Base-by-base conservation (phyloP, 495 filamentous ascomycete species). In the Xylaria acuta region DNA sequence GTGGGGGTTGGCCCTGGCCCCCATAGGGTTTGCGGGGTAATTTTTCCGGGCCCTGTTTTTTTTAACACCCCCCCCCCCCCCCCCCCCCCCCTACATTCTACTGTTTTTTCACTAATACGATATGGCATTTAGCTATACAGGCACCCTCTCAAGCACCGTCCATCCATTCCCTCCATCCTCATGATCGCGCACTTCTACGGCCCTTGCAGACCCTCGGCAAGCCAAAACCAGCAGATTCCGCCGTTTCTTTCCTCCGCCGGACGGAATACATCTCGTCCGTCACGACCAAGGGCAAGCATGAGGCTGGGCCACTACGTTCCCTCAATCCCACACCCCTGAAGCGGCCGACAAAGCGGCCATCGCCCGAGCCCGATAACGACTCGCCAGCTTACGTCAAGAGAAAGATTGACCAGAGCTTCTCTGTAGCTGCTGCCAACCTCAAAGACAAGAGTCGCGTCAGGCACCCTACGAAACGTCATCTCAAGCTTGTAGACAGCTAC, bases 221-320 rank as follows among this genome's bases (percentile, higher is more conserved):
- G 80, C 91, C 93, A 2, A 86, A 88, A 73, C 76, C 82, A 56
- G 78, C 83, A 40, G 90, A 90, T 20, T 87, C 92, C 3, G 88
- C 88, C 62, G 92, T 97, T 64, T 97, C 94, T 74, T 98, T 99
- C 88, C 89, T 99, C 67, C 92, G 96, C 45, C 91, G 95, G 58
- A 98, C 97, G 18, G 97, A 99, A 79, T 98, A 98, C 79, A 97
- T 97, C 70, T 94, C 95, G 5, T 91, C 92, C 9, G 89, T 88
- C 53, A 79, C 84, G 80, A 73, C 87, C 8, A 80, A 79, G 84
- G 72, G 53, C 71, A 78, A 76, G 64, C 75, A 77, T 18, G 75
- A 75, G 22, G 72, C 78, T 77, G 56, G 77, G 18, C 63, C 78
- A 62, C 64, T 78, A 14, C 77, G 86, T 82, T 56, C 72, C 83